Base-by-base conservation (phyloP, 108 stramenopile species). In the Fragilariopsis cylindrus region DNA sequence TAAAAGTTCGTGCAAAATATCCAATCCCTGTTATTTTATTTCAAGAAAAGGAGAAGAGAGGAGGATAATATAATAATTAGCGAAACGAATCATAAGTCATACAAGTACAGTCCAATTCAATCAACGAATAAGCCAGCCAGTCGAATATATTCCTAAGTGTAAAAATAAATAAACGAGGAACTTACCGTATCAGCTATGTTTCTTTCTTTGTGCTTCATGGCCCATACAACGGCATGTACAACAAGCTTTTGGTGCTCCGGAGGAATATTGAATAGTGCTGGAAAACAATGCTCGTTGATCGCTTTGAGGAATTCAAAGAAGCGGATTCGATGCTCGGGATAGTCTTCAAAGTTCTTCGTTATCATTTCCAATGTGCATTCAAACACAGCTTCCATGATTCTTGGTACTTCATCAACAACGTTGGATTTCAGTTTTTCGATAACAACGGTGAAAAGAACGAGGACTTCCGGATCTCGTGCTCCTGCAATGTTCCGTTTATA, bases 281-380 rank as follows among this genome's bases (percentile, higher is more conserved):
- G 91, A 70, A 99, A 99, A 76, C 98, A 98, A 77, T 98, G 91
- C 42, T 88, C 75, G 64, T 93, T 93, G 80, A 95, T 90, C 43
- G 90, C 89, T 81, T 85, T 88, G 52, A 99, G 83, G 69, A 99
- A 98, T 70, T 92, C 92, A 85, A 94, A 99, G 84, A 99, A 99
- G 45, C 91, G 86, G 60, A 98, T 90, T 55, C 99, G 88, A 82
- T 97, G 97, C 85, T 99, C 99, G 7, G 99, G 99, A 74, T 89
- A 97, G 81, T 99, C 99, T 81, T 97, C 97, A 76, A 97, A 97
- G 86, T 99, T 99, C 48, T 74, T 83, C 7, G 98, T 98, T 75
- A 99, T 99, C 97, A 99, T 98, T 78, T 97, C 96, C 66, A 99
- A 84, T 54, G 98, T 98, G 75, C 95, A 93, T 85, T 98, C 97